A percentile compares a stretch with the other conserved stretches of the same genome.
Conservation (phyloP, 306 rosid species). For the Corylus avellana region DNA sequence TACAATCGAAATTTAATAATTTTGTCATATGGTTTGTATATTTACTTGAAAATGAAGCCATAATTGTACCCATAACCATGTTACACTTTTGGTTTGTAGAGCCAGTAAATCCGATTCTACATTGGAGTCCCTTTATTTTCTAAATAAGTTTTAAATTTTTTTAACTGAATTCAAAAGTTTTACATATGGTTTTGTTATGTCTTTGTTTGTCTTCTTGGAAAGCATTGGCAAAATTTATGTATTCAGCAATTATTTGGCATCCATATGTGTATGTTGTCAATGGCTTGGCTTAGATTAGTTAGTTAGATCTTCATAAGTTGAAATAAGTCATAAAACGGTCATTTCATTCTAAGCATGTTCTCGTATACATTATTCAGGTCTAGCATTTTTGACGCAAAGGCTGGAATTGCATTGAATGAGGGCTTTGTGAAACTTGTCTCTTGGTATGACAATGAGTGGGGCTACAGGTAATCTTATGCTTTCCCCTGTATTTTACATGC, state of each 20-base stretch:
- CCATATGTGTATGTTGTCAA: not conserved
- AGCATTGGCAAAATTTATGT: not conserved
- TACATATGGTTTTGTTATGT: not conserved
- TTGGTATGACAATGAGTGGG: conserved; percentile 95
- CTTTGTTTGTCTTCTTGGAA: not conserved
- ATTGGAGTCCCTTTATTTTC: not conserved
- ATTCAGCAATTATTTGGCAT: not conserved
- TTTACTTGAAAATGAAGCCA: not conserved
- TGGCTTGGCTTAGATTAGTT: not conserved
- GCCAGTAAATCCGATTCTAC: not conserved
- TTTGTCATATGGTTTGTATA: not conserved
- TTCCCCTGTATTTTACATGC: not conserved
- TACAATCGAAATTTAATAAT: not conserved
- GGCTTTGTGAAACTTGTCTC: conserved; percentile 77
- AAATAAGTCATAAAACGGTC: too few relatives aligned
- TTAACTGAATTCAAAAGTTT: too few relatives aligned
- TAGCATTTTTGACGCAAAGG: conserved; percentile 96
- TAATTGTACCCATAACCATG: not conserved
- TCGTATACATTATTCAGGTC: conserved; percentile 56
- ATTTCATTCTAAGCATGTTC: not conserved
- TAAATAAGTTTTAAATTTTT: not conserved
- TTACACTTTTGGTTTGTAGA: not conserved
- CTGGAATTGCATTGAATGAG: conserved; percentile 87
- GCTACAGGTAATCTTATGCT: conserved; percentile 64
- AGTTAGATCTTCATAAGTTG: too few relatives aligned